Base-by-base conservation (phyloP, 305 asterid genomes). In the Solanum aculeatissimum region DNA sequence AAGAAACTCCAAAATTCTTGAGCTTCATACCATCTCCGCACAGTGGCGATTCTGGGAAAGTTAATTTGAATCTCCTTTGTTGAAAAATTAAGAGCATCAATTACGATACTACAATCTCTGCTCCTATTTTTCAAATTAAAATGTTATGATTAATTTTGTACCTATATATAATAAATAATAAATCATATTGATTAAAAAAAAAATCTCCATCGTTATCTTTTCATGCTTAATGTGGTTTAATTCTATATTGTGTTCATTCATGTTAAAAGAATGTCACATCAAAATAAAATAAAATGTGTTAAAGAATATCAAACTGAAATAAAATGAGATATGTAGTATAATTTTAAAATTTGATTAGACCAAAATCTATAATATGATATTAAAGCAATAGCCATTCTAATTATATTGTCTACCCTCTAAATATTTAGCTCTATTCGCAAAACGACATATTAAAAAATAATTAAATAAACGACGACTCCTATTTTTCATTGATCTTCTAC, bases 341-440 rank as follows among this genome's bases (percentile, higher is more conserved):
- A 4, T 32, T 32, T 32, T 32, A 32, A 32, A 1, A 1, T 35
- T 35, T 35, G 40, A 35, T 35, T 35, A 35, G 40, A 35, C 5
- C 40, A 35, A 35, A 5, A 54, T 54, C 18, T 21, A 18, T 54
- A 8, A 4, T 5, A 55, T 19, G 12, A 19, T 2, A 16, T 10
- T 4, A 55, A 0, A 19, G 13, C 7, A n/a, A 0, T 1, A 58
- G 0, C 21, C 3, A 11, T 58, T n/a, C 5, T 3, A 21, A 10
- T 58, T 58, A 15, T 21, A 55, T 55, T 19, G 1, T 55, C 13
- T 12, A 19, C 6, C 8, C 11, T 54, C 0, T 1, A 54, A 10
- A 54, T 5, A 38, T 38, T 7, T 7, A 38, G 1, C 21, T 10
- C 2, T 38, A 38, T 1, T 1, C 6, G 3, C 18, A 19, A 19